Percentiles rank a stretch among this genome's conserved stretches.
Conservation (phyloP, 1,284 basidiomycete species). For the Heterobasidion irregulare region DNA sequence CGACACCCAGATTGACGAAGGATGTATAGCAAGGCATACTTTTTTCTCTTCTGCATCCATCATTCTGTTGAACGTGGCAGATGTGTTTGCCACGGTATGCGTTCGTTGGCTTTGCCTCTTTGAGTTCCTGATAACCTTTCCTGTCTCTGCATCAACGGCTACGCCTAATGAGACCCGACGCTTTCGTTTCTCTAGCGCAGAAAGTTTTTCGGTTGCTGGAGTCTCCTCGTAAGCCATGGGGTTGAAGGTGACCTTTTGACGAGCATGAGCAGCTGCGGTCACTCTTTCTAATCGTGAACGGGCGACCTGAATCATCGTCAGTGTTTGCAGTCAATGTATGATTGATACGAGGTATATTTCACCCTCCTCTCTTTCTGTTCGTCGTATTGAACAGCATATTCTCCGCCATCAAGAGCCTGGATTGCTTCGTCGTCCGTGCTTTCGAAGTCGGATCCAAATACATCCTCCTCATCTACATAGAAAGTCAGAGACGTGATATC, state of each 20-base stretch:
- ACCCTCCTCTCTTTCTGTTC: constrained; percentile 54
- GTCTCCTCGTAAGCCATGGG: constrained; percentile 25
- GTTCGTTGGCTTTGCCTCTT: constrained; percentile 58
- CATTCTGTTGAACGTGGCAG: constrained; percentile 49
- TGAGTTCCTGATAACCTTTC: constrained; percentile 35
- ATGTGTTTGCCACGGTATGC: constrained; percentile 59
- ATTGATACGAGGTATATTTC: not conserved
- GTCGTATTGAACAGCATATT: constrained; percentile 50
- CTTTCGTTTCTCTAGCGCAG: constrained; percentile 28
- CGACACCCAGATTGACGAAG: not conserved
- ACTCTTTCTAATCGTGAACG: constrained; percentile 49
- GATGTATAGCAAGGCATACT: constrained; percentile 23
- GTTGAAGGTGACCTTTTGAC: constrained; percentile 57
- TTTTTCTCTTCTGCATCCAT: constrained; percentile 54
- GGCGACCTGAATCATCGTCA: constrained; percentile 30
- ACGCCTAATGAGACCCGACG: constrained; percentile 47
- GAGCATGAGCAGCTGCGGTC: constrained; percentile 55
- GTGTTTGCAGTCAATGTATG: constrained; percentile 2
- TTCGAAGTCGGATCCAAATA: constrained; percentile 75
- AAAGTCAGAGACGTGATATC: not conserved
- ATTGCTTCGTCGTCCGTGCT: constrained; percentile 70
- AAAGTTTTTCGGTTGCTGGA: constrained; percentile 20
- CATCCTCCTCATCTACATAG: constrained; percentile 61
- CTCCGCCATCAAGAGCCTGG: constrained; percentile 44
- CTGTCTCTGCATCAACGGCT: constrained; percentile 48